A percentile compares a stretch with the other conserved stretches of the same genome.
Evolutionary conservation across 495 filamentous ascomycete species (phyloP).

Genomic region (Trichocladium antarcticum): DNA sequence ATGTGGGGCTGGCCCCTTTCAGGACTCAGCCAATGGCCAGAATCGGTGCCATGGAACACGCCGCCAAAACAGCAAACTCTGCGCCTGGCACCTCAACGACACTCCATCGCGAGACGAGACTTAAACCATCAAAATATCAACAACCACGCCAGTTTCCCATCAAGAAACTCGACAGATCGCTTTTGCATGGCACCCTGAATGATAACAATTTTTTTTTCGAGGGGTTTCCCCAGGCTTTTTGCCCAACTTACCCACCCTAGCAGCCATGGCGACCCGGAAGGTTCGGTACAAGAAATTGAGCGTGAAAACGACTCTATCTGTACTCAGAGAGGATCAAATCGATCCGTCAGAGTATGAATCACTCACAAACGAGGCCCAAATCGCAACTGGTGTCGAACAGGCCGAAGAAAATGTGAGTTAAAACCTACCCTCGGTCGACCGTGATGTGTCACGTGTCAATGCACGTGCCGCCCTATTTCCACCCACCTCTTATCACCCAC

Average conservation of each 20-base stretch:
- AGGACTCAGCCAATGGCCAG: conserved; percentile 22
- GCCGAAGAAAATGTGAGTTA: conserved; percentile 88
- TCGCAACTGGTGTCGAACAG: conserved; percentile 94
- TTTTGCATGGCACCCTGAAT: conserved; percentile 46
- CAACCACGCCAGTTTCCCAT: conserved; percentile 40
- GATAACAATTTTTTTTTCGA: conserved; percentile 32
- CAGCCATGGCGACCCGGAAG: conserved; percentile 57
- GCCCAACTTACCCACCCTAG: conserved; percentile 32
- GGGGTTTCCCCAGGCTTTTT: conserved; percentile 39
- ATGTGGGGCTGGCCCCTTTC: conserved; percentile 12
- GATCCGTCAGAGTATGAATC: conserved; percentile 56
- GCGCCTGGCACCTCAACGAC: conserved; percentile 48
- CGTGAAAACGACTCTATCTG: conserved; percentile 71
- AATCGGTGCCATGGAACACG: conserved; percentile 17
- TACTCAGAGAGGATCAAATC: conserved; percentile 82
- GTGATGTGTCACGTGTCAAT: conserved; percentile 31
- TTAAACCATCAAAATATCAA: conserved; percentile 50
- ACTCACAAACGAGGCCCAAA: conserved; percentile 48
- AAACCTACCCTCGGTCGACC: conserved; percentile 33
- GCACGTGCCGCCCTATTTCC: conserved; percentile 41
- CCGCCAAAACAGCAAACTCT: conserved; percentile 36
- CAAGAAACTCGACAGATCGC: conserved; percentile 44
- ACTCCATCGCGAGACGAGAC: conserved; percentile 47
- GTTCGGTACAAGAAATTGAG: conserved; percentile 85
- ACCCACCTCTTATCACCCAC: conserved; percentile 17